These are phyloP conservation scores for Boletus subcaerulescens DNA, from an alignment of 768 basidiomycete genomes.

Conservation along the genomic window DNA sequence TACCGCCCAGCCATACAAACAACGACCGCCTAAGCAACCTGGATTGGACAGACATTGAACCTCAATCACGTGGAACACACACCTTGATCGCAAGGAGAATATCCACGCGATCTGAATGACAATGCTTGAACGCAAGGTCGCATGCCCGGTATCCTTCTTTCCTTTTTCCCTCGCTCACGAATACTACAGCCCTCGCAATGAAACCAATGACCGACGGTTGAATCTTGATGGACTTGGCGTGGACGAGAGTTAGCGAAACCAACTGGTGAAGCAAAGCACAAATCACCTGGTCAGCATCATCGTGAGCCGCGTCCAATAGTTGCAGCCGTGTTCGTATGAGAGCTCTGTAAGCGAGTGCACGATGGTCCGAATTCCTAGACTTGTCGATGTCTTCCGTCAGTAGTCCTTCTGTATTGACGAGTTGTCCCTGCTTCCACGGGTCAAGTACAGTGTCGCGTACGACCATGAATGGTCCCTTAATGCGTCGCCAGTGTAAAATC, in stretches of 20 bases:
- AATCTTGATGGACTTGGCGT: background rate
- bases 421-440: too few relatives aligned
- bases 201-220: background rate
- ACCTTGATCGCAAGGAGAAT: background rate
- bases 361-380: background rate
- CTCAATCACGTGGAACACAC: background rate
- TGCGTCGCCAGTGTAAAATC: too few relatives aligned
- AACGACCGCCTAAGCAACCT: background rate
- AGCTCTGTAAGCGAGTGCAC: background rate
- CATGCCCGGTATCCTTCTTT: background rate
- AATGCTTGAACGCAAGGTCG: background rate
- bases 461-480: too few relatives aligned
- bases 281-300: background rate
- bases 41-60: too few relatives aligned
- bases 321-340: background rate
- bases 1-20: background rate
- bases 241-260: background rate
- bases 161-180: background rate
- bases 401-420: too few relatives aligned
- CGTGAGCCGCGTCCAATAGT: background rate
- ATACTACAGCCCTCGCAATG: background rate
- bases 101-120: background rate
- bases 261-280: background rate
- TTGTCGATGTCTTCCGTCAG: too few relatives aligned
- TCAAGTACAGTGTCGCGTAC: too few relatives aligned